Conservation (phyloP, 1,139 yeast genomes). For the Saccharomyces hybrid region DNA sequence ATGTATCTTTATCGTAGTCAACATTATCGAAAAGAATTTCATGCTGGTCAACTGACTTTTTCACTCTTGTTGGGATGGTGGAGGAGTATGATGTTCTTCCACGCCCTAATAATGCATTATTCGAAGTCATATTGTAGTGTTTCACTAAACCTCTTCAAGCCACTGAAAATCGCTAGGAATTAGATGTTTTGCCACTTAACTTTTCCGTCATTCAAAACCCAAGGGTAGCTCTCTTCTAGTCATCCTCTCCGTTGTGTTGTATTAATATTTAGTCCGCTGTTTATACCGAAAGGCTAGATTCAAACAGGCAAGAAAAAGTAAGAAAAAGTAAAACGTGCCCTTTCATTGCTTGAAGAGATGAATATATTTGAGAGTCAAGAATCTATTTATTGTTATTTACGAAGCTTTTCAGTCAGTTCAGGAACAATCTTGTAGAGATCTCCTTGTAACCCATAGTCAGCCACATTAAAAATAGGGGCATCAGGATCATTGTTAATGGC, state of each 20-base stretch:
- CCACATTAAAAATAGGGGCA: slow-evolving; percentile 86
- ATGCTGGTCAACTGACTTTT: not conserved
- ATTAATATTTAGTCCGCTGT: not conserved
- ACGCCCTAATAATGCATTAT: not conserved
- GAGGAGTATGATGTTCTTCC: not conserved
- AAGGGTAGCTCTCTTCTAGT: no score
- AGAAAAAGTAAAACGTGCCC: not conserved
- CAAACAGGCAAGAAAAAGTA: not conserved
- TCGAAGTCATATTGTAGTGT: not conserved
- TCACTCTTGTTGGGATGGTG: not conserved
- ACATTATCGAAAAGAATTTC: not conserved
- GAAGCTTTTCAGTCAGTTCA: slow-evolving; percentile 68
- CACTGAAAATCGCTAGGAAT: not conserved
- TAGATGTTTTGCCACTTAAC: no score
- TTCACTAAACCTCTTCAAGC: not conserved
- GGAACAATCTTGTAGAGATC: slow-evolving; percentile 83
- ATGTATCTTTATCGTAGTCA: not conserved
- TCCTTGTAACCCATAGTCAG: slow-evolving; percentile 85
- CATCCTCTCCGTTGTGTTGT: no score
- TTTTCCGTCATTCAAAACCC: no score
- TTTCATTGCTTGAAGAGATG: not conserved
- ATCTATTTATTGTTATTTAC: slow-evolving; percentile 10
- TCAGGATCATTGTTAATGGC: slow-evolving; percentile 88
- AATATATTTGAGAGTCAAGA: not conserved
- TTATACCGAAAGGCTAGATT: not conserved